These are phyloP conservation scores for Copromyces sp. DNA, from an alignment of 495 filamentous ascomycete genomes.

Conservation along the genomic window DNA sequence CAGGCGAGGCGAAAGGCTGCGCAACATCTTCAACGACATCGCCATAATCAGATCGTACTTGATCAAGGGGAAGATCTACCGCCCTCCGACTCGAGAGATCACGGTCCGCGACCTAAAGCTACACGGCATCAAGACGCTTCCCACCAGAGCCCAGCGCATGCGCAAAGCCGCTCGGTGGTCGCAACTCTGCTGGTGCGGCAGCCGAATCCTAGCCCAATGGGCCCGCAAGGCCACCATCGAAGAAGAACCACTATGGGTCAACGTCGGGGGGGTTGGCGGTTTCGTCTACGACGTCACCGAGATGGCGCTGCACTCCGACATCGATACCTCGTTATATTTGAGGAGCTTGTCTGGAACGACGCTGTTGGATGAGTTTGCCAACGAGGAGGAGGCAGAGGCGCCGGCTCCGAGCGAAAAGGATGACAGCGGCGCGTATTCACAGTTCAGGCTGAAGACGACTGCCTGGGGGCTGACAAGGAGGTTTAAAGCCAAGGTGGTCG, in stretches of 20 bases:
- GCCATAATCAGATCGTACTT: neutral
- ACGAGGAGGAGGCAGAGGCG: neutral
- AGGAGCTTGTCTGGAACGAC: neutral
- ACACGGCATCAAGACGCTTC: neutral
- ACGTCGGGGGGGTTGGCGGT: neutral
- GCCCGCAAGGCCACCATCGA: neutral
- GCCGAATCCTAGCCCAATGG: neutral
- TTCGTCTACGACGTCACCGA: neutral
- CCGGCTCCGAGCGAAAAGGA: neutral
- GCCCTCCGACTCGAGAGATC: neutral
- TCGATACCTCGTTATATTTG: accelerated
- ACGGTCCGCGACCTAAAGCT: neutral
- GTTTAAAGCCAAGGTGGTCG: neutral
- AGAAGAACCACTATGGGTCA: neutral
- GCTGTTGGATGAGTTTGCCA: neutral
- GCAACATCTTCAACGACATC: neutral
- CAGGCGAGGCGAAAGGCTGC: neutral
- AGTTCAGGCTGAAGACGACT: neutral
- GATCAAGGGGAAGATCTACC: neutral
- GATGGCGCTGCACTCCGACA: neutral
- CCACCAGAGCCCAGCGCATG: neutral
- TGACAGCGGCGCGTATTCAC: neutral
- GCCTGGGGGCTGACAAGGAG: neutral
- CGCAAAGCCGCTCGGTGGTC: neutral
- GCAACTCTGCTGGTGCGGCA: neutral